Evolutionary conservation across 1,284 basidiomycete genomes (phyloP).

Genomic region (Melanopsichium pennsylvanicum): DNA sequence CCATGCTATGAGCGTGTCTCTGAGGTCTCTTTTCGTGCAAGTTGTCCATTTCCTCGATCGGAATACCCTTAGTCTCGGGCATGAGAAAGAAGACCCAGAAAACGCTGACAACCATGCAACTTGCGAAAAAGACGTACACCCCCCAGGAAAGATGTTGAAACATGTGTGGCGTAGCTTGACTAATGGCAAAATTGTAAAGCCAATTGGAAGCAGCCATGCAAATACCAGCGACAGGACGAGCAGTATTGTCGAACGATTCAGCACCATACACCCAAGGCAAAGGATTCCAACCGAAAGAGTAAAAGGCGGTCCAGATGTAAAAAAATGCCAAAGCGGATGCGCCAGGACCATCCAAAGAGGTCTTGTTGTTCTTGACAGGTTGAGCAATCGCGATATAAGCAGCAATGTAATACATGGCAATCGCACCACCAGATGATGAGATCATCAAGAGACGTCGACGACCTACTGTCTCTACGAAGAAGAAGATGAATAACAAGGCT

Average conservation of each 20-base stretch:
- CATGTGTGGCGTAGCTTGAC: constrained; percentile 50
- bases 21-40: constrained; percentile 24
- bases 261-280: constrained; percentile 60
- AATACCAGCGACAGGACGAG: constrained; percentile 82
- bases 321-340: constrained; percentile 44
- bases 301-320: constrained; percentile 56
- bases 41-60: constrained; percentile 74
- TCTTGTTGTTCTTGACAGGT: constrained; percentile 10
- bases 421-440: constrained; percentile 58
- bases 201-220: constrained; percentile 83
- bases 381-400: constrained; percentile 51
- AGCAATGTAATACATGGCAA: constrained; percentile 49
- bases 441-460: constrained; percentile 68
- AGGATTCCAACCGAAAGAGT: constrained; percentile 55
- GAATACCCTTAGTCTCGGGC: constrained; percentile 78
- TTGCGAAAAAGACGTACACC: constrained; percentile 75
- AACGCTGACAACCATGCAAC: constrained; percentile 74
- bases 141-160: constrained; percentile 65
- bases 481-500: constrained; percentile 72
- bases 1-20: constrained; percentile 16
- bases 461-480: constrained; percentile 73
- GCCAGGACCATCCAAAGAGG: constrained; percentile 18
- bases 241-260: constrained; percentile 82
- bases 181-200: constrained; percentile 76
- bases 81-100: constrained; percentile 70